Evolutionary conservation across 495 filamentous ascomycete species (phyloP), one percentile per base, ranked within the genome.

Genomic region (Podospora australis): DNA sequence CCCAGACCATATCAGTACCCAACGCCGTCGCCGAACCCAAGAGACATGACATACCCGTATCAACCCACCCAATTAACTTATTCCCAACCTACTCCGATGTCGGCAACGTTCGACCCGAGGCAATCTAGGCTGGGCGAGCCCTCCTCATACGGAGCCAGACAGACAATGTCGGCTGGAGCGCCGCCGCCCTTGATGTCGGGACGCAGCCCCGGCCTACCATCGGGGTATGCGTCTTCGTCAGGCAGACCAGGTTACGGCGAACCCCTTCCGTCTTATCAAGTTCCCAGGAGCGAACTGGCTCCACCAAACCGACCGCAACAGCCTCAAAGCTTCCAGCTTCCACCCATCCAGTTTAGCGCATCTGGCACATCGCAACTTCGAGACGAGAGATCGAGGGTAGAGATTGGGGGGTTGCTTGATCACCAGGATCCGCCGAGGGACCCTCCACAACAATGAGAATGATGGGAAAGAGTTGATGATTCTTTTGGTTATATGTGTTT

Each of bases 331-430:
- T 75, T 69, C 58, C 77, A 78, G 49, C 62, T 78, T 13, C 73
- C 74, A 6, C 74, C 77, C 1, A 40, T 55, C 5, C 78, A 77
- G 35, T 66, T 73, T 23, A 70, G 67, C 26, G 73, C 67, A 48
- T 66, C 67, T 19, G 47, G 53, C 19, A 54, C 54, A 1, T 54
- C 65, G 14, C 52, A 49, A 36, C 32, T 48, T 17, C 71, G 69
- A 56, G 73, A 74, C 42, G 73, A 76, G 36, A 66, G 72, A 22
- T 60, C 67, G 35, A 67, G 75, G 10, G 69, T 80, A 24, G 77
- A 77, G 48, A 80, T 80, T 50, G 71, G 72, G 20, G 77, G 75
- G 24, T 61, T 80, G 28, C 67, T 80, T 30, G 73, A 77, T 24
- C 70, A 70, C 35, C 63, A 67, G 2, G 61, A 62, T 8, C 64